phyloP scores from a whole-genome alignment of 331 rosid genomes.

The Telfairia occidentalis region DNA sequence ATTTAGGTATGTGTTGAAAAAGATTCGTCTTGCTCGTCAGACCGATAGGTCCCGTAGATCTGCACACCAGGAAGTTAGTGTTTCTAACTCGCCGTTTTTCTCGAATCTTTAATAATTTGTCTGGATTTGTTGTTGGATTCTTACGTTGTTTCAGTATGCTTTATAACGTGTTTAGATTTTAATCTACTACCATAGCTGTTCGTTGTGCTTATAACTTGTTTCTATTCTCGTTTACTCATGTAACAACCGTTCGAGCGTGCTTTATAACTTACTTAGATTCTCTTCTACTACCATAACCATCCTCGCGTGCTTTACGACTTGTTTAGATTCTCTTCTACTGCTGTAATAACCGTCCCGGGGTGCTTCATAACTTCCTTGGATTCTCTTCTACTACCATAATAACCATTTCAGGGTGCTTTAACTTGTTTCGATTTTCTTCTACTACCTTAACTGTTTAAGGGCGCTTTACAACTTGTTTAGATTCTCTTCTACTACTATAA shows the following conservation, averaged over 20 bases:
- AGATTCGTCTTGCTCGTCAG: constrained; percentile 97
- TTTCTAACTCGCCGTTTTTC: not conserved
- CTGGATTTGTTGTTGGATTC: not conserved
- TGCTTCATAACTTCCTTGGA: not conserved
- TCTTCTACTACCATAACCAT: not conserved
- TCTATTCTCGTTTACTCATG: not conserved
- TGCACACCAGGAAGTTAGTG: constrained; percentile 89
- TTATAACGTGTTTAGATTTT: constrained; percentile 5
- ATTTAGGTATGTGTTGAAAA: constrained; percentile 82
- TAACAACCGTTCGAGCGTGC: not conserved
- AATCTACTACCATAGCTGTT: not conserved
- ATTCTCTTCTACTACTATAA: not conserved
- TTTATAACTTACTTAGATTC: constrained; percentile 3
- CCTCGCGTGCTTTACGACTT: not conserved
- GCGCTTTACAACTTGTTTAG: not conserved
- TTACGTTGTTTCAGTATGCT: not conserved
- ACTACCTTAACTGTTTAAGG: not conserved
- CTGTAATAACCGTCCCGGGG: not conserved
- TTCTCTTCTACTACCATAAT: not conserved
- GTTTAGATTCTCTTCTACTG: not conserved
- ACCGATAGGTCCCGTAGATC: constrained; percentile 95
- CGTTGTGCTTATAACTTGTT: constrained; percentile 1
- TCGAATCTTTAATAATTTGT: not conserved
- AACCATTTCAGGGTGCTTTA: not conserved
- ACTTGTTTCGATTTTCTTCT: constrained; percentile 1